A percentile compares a stretch with the other conserved stretches of the same genome.
Conservation (phyloP, 495 filamentous ascomycete genomes). For the Astrocystis sublimbata region DNA sequence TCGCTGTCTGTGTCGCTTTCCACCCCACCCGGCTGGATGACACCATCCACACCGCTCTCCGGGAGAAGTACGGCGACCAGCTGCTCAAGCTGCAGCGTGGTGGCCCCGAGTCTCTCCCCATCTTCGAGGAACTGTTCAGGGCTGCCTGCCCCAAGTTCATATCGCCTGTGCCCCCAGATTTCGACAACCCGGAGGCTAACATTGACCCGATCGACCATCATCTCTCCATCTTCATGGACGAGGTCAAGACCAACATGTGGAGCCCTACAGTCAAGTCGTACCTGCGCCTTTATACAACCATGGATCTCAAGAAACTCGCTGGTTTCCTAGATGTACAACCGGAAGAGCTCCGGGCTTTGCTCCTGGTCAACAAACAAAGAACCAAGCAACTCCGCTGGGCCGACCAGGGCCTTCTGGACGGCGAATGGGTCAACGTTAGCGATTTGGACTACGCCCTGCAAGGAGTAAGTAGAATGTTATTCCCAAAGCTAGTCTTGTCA, state of each 20-base stretch:
- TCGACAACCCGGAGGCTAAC: slow-evolving; percentile 91
- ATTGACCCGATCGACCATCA: slow-evolving; percentile 97
- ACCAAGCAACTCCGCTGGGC: slow-evolving; percentile 94
- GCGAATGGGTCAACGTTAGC: slow-evolving; percentile 84
- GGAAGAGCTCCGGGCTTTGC: slow-evolving; percentile 84
- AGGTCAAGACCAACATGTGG: slow-evolving; percentile 96
- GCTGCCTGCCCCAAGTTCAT: slow-evolving; percentile 98
- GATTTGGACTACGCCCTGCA: slow-evolving; percentile 97
- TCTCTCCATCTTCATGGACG: slow-evolving; percentile 96
- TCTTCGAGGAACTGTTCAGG: slow-evolving; percentile 97
- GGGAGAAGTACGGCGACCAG: slow-evolving; percentile 99
- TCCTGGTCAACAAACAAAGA: slow-evolving; percentile 97
- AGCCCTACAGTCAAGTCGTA: slow-evolving; percentile 96
- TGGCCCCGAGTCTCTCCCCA: slow-evolving; percentile 87
- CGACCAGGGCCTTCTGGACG: slow-evolving; percentile 85
- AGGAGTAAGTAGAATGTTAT: slow-evolving; percentile 57
- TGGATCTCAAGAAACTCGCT: slow-evolving; percentile 97
- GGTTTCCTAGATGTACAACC: slow-evolving; percentile 94
- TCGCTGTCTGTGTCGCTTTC: slow-evolving; percentile 98
- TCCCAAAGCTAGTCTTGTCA: neutral
- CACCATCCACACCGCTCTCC: slow-evolving; percentile 95
- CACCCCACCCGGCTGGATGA: slow-evolving; percentile 95
- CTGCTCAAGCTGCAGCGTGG: slow-evolving; percentile 93
- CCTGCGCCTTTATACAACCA: slow-evolving; percentile 98
- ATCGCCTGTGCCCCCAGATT: slow-evolving; percentile 94